Evolutionary conservation across 148 eudicot species (phyloP), one percentile per base, ranked within the genome.

Genomic region (Amaranthus hypochondriacus): DNA sequence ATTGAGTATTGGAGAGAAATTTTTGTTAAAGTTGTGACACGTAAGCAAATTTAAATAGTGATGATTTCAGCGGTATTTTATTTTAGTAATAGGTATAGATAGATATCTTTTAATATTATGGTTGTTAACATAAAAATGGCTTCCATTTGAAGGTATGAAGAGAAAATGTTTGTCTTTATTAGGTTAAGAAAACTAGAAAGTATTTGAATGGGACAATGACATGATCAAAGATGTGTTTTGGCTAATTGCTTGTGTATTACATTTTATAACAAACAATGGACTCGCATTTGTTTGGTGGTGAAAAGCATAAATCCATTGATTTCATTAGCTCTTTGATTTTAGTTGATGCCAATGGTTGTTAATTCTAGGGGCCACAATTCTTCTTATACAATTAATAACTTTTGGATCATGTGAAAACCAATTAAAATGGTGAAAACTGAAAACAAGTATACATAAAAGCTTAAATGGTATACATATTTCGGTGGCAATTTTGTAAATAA

Each of bases 261-360:
- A 77, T 28, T 42, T 76, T 77, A 13, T 72, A 77, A 77, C 80
- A 56, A 77, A 77, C 75, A 70, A 9, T 70, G 49, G 9, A 11
- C 70, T 42, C 71, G 76, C 72, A 11, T 70, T 42, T 77, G 76
- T 77, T 77, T 68, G 78, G 73, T 77, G 73, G 56, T 57, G 49
- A 62, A 55, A 64, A 39, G 66, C 39, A 28, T 28, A 28, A 28
- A 10, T 43, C 66, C 43, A 15, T 55, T 64, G 50, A 64, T 48
- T 47, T 12, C 48, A 39, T 46, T 50, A 56, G 15, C 3, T 59
- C 56, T 70, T 62, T 65, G 46, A 63, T 65, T 64, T 62, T 71
- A 56, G 56, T 48, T 77, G 49, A 77, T 71, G 75, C 56, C 71
- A 71, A 77, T 65, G 75, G 80, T 77, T 77, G 80, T 77, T 77